Evolutionary conservation across 768 basidiomycete species (phyloP).

Genomic region (Paxillus rubicundulus): DNA sequence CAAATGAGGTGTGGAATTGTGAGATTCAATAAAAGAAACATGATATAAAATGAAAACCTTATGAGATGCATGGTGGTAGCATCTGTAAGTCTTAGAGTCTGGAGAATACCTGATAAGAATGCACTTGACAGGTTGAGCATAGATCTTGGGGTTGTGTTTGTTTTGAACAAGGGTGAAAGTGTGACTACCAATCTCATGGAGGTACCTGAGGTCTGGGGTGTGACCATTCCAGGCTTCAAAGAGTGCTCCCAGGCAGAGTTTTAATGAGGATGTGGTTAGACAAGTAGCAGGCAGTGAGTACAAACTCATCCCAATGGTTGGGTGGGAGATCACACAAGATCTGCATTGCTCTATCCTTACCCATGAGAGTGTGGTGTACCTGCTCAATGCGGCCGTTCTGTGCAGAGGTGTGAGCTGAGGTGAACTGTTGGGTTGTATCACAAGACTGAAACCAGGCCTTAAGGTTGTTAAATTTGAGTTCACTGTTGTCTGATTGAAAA

Average conservation of each 20-base stretch:
- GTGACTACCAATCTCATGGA: slow-evolving; percentile 31
- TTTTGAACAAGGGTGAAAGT: too few relatives aligned
- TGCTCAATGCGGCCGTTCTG: slow-evolving; percentile 39
- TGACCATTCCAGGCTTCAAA: slow-evolving; percentile 13
- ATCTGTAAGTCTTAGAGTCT: too few relatives aligned
- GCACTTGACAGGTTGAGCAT: too few relatives aligned
- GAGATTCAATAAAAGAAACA: too few relatives aligned
- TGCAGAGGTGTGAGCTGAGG: slow-evolving; percentile 35
- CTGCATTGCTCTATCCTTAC: slow-evolving; percentile 29
- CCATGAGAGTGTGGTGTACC: slow-evolving; percentile 35
- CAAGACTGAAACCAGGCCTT: slow-evolving; percentile 8
- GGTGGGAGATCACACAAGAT: slow-evolving; percentile 18
- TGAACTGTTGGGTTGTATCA: slow-evolving; percentile 18
- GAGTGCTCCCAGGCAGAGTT: slow-evolving; percentile 15
- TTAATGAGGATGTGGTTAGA: slow-evolving; percentile 22
- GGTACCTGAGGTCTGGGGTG: slow-evolving; percentile 28
- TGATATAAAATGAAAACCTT: too few relatives aligned
- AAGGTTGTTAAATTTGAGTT: slow-evolving; percentile 16
- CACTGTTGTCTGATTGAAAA: slow-evolving; percentile 23
- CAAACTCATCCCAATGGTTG: too few relatives aligned
- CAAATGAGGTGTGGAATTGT: too few relatives aligned
- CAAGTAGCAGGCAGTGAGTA: slow-evolving; percentile 26
- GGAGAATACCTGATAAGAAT: too few relatives aligned
- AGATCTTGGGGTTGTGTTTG: too few relatives aligned
- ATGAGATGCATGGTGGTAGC: too few relatives aligned